Base-by-base conservation (phyloP, 192 early-diverging fungal genomes). In the Funneliformis mosseae region DNA sequence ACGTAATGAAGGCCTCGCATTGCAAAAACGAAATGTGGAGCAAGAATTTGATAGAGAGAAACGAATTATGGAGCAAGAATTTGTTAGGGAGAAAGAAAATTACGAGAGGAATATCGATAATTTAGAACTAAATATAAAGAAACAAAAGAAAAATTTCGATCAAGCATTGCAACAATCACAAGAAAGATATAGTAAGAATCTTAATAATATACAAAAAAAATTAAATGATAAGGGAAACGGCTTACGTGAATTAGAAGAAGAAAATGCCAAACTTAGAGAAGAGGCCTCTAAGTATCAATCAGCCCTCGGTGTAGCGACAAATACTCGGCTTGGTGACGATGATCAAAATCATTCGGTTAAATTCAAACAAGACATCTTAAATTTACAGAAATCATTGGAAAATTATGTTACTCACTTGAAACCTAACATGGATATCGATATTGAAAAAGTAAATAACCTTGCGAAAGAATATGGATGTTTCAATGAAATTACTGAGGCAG, bases 221-320 rank as follows among this genome's bases (percentile, higher is more conserved):
- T 55, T 55, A 55, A 18, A 55, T 18, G 50, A 55, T 5, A 55
- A 55, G 18, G 50, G 50, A 55, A 55, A 55, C 21, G 50, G 50
- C 21, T 55, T 55, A 55, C 14, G 50, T 6, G 50, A 21, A 5
- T 11, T 55, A 55, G 50, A 55, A 55, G 16, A 55, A 0, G 50
- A 55, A 55, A 55, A 55, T 55, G 18, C 18, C 5, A 55, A 69
- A 70, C 77, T 74, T 70, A 69, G 21, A 39, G 33, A 69, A 42
- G 67, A 69, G 1, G 33, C 67, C 11, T 38, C 33, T 38, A 69
- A 69, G 41, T 69, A 69, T 69, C 67, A 69, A 69, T 28, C 67
- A 38, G 67, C 67, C 0, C 33, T 69, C 18, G 67, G 67, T 69
- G 33, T 38, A 18, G 67, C 67, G 8, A 69, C 67, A 69, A 69